Percentiles rank a stretch among this genome's conserved stretches.
Evolutionary conservation across 306 rosid genomes (phyloP).

Genomic region (Ormosia semicastrata): DNA sequence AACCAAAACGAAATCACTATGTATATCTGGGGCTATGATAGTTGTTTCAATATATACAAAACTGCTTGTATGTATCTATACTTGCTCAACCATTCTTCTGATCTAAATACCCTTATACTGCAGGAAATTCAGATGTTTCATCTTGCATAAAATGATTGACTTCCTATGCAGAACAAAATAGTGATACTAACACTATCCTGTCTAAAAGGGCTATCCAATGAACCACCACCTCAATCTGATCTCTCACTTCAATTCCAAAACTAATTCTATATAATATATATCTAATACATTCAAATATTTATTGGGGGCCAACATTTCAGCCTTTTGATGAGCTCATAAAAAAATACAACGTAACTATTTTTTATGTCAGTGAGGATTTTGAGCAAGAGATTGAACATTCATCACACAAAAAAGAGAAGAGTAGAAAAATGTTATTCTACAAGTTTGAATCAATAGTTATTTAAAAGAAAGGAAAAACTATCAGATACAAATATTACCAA

Average conservation of each 20-base stretch:
- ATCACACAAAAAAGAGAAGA: background rate
- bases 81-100: background rate
- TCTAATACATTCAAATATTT: background rate
- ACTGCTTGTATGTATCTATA: background rate
- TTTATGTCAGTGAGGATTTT: background rate
- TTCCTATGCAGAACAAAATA: background rate
- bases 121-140: background rate
- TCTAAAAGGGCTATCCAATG: background rate
- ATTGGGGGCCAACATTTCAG: background rate
- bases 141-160: background rate
- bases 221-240: background rate
- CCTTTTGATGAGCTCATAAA: background rate
- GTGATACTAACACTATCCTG: conserved; percentile 15
- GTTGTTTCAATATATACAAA: conserved; percentile 3
- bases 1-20: conserved; percentile 31
- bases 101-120: background rate
- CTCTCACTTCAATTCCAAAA: conserved; percentile 13
- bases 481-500: conserved; percentile 58
- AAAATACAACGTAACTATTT: background rate
- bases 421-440: background rate
- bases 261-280: background rate
- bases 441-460: conserved; percentile 8
- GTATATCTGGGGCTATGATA: background rate
- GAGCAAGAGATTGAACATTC: background rate
- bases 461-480: conserved; percentile 30